A percentile compares a stretch with the other conserved stretches of the same genome.
Evolutionary conservation across 495 filamentous ascomycete species (phyloP).

Genomic region (Xylaria acuta): DNA sequence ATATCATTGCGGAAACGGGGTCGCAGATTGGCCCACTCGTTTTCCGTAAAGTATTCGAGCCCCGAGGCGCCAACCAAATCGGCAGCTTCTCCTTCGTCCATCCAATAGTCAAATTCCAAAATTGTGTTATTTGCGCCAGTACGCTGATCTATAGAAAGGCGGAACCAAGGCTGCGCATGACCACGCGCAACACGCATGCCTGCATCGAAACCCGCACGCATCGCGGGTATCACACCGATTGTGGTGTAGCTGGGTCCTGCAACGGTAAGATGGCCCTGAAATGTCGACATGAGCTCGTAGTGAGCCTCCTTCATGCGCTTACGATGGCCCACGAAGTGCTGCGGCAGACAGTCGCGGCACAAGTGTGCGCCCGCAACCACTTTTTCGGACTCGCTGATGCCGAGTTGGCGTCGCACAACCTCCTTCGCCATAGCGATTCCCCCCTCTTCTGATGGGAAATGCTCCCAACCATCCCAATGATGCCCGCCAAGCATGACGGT

Average conservation of each 20-base stretch:
- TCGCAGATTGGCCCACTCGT: not conserved
- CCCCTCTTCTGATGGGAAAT: conserved; percentile 64
- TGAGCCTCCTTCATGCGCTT: conserved; percentile 65
- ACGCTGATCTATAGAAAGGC: not conserved
- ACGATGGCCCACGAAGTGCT: conserved; percentile 82
- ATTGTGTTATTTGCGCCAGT: not conserved
- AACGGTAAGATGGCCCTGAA: conserved; percentile 69
- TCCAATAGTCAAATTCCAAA: conserved; percentile 9
- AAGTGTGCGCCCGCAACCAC: conserved; percentile 63
- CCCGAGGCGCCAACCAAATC: conserved; percentile 19
- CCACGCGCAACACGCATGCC: conserved; percentile 38
- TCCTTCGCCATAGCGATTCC: conserved; percentile 70
- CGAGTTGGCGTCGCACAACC: conserved; percentile 75
- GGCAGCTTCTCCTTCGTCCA: not conserved
- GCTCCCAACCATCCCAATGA: conserved; percentile 73
- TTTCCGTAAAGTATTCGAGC: conserved; percentile 23
- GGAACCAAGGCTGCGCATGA: conserved; percentile 32
- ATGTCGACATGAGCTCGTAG: conserved; percentile 59
- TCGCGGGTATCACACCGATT: conserved; percentile 46
- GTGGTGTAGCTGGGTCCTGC: conserved; percentile 77
- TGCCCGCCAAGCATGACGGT: conserved; percentile 97
- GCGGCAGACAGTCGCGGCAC: conserved; percentile 83
- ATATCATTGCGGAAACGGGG: not conserved
- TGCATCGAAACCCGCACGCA: conserved; percentile 50
- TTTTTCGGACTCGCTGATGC: conserved; percentile 57